Percentiles rank a stretch among this genome's conserved stretches.
Evolutionary conservation across 192 early-diverging fungal genomes (phyloP).

Genomic region (Linnemannia elongata): DNA sequence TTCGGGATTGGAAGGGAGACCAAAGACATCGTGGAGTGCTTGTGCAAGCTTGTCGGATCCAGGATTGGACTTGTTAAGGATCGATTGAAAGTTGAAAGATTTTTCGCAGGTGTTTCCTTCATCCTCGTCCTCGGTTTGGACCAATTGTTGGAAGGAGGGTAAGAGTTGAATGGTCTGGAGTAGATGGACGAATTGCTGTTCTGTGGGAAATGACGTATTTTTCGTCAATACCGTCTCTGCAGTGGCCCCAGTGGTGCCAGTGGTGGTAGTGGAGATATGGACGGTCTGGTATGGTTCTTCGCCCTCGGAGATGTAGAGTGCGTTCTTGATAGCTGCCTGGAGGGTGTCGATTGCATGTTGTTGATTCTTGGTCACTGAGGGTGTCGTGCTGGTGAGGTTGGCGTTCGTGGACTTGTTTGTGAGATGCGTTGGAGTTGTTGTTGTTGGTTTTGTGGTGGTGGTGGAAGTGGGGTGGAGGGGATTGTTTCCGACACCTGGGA

Average conservation of each 20-base stretch:
- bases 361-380: slow-evolving; percentile 21
- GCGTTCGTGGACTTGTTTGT: background rate
- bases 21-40: slow-evolving; percentile 25
- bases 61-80: slow-evolving; percentile 26
- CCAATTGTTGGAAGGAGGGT: background rate
- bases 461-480: background rate
- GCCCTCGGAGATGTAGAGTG: slow-evolving; percentile 47
- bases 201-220: slow-evolving; percentile 14
- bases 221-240: background rate
- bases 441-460: background rate
- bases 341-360: slow-evolving; percentile 23
- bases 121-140: slow-evolving; percentile 6
- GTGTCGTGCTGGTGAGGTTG: background rate
- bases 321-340: slow-evolving; percentile 10
- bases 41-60: slow-evolving; percentile 18
- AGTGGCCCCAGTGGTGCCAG: background rate
- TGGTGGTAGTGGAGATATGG: slow-evolving; percentile 13
- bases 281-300: slow-evolving; percentile 41
- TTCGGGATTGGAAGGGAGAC: background rate
- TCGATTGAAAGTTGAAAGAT: background rate
- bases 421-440: background rate
- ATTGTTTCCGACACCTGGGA: slow-evolving; percentile 39
- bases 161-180: slow-evolving; percentile 4
- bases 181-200: slow-evolving; percentile 7
- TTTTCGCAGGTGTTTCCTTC: slow-evolving; percentile 14